Conservation (phyloP, 2,329 filamentous ascomycete species). For the Aspergillus proliferans region DNA sequence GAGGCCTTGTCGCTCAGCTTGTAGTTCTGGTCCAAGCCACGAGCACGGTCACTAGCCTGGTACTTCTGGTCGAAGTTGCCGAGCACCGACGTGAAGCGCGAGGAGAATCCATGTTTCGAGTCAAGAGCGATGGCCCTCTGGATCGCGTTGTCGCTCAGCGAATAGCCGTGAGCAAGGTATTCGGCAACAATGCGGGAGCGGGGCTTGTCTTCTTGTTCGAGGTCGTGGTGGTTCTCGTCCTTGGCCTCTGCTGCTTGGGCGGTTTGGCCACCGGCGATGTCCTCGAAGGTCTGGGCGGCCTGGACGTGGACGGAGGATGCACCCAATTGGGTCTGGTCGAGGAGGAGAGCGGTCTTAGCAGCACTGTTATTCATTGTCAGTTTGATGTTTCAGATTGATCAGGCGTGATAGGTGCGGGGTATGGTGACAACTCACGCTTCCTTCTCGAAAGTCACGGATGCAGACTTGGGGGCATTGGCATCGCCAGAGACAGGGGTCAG, state of each 20-base stretch:
- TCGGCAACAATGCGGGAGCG: conserved; percentile 88
- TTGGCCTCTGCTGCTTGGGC: conserved; percentile 49
- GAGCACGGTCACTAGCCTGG: conserved; percentile 80
- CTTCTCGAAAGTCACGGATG: conserved; percentile 95
- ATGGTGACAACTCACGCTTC: conserved; percentile 54
- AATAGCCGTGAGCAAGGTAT: conserved; percentile 93
- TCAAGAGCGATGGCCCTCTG: conserved; percentile 82
- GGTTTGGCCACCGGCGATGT: conserved; percentile 55
- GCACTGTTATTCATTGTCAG: conserved; percentile 43
- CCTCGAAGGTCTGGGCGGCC: conserved; percentile 61
- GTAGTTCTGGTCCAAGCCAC: conserved; percentile 77
- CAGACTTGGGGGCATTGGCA: conserved; percentile 64
- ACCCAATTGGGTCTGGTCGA: conserved; percentile 94
- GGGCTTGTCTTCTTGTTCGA: conserved; percentile 95
- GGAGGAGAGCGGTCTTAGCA: conserved; percentile 90
- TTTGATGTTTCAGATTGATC: conserved; percentile 3
- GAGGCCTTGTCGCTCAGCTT: conserved; percentile 69
- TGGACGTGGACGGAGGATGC: conserved; percentile 69
- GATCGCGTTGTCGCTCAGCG: conserved; percentile 69
- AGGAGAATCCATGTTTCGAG: conserved; percentile 78
- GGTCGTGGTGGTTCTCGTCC: conserved; percentile 56
- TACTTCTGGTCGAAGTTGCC: conserved; percentile 74
- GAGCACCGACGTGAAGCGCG: conserved; percentile 71
- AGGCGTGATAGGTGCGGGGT: conserved; percentile 6
- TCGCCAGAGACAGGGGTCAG: conserved; percentile 56